Conservation (phyloP, 2,329 filamentous ascomycete genomes). For the Alternaria ventricosa region DNA sequence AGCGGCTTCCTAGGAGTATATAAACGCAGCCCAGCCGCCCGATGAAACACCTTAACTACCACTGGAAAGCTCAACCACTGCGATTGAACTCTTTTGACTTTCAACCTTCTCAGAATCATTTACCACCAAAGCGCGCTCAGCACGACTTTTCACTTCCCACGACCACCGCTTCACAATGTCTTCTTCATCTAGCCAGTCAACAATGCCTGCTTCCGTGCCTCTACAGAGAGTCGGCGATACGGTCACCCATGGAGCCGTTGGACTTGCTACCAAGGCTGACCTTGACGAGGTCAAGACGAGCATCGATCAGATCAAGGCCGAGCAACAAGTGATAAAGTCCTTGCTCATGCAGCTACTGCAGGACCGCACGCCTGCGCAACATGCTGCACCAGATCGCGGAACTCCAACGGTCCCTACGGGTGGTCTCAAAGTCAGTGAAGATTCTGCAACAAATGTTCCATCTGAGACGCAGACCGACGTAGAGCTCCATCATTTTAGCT, state of each 20-base stretch:
- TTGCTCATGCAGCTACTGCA: neutral
- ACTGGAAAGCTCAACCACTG: neutral
- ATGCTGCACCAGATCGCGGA: neutral
- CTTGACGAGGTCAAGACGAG: neutral
- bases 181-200: neutral
- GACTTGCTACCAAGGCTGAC: neutral
- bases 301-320: no score
- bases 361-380: accelerated
- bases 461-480: neutral
- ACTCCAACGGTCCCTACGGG: neutral
- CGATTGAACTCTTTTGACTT: neutral
- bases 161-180: neutral
- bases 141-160: neutral
- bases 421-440: neutral
- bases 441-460: neutral
- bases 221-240: neutral
- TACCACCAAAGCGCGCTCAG: neutral
- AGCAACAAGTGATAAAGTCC: neutral
- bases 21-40: neutral
- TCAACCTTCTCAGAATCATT: neutral
- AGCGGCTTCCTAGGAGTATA: neutral
- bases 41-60: neutral
- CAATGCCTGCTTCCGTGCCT: neutral
- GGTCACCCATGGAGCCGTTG: neutral
- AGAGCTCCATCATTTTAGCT: neutral